These are phyloP conservation scores for Castanea mollissima DNA, from an alignment of 306 rosid genomes.

Conservation along the genomic window DNA sequence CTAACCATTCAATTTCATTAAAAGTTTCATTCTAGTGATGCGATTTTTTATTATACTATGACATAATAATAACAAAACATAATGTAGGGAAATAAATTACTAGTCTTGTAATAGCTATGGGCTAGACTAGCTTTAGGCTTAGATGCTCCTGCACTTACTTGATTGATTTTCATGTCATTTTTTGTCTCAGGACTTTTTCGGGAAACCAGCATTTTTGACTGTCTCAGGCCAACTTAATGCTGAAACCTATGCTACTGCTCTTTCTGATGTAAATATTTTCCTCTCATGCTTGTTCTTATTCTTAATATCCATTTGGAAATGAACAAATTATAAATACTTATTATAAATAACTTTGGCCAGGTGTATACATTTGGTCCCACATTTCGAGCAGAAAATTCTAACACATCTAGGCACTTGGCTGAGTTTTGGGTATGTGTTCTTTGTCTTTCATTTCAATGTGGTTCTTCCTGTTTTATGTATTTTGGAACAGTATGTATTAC, in stretches of 20 bases:
- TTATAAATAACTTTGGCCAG: constrained; percentile 28
- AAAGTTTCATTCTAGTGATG: no score
- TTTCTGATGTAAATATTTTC: constrained; percentile 68
- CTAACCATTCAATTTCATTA: no score
- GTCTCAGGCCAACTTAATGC: constrained; percentile 98
- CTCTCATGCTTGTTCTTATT: constrained; percentile 1
- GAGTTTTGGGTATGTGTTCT: constrained; percentile 82
- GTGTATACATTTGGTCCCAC: constrained; percentile 98
- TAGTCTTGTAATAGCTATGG: no score
- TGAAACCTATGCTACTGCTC: constrained; percentile 96
- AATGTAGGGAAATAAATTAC: no score
- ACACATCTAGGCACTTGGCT: constrained; percentile 95
- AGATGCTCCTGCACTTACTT: no score
- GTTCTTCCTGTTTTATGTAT: constrained; percentile 8
- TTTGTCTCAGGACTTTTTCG: constrained; percentile 77
- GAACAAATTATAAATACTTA: constrained; percentile 19
- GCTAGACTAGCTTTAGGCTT: no score
- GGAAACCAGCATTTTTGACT: constrained; percentile 94
- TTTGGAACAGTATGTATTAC: constrained; percentile 18
- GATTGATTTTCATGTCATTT: constrained; percentile 20
- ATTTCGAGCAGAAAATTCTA: constrained; percentile 92
- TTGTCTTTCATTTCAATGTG: constrained; percentile 6
- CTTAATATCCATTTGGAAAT: constrained; percentile 15
- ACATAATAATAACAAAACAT: no score
- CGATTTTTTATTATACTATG: no score